These are phyloP conservation scores for Fusarium sp. DNA, from an alignment of 2,329 filamentous ascomycete species.

Conservation along the genomic window DNA sequence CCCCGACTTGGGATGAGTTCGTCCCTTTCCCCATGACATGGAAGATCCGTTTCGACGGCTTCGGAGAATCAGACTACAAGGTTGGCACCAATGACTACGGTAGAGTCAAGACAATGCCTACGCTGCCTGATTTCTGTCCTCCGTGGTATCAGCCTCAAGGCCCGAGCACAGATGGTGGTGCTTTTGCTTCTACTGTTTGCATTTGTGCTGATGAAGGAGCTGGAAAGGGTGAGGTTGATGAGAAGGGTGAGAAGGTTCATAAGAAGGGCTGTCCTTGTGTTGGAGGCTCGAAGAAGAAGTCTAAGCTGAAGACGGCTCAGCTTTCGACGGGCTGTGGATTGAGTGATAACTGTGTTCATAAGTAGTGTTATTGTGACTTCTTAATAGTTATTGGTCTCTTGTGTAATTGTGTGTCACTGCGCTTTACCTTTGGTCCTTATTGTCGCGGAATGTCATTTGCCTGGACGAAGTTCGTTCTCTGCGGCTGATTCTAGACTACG, in stretches of 20 bases:
- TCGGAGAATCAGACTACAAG: neutral
- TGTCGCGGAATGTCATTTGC: too few species aligned
- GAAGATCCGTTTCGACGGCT: constrained; percentile 5
- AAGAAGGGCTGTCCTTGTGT: neutral
- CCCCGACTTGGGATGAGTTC: constrained; percentile 1
- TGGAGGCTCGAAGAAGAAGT: neutral
- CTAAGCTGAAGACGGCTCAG: neutral
- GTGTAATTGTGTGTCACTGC: accelerated
- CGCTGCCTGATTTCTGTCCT: neutral
- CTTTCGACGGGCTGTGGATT: neutral
- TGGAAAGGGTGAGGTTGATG: neutral
- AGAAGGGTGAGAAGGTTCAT: neutral
- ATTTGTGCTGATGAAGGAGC: neutral
- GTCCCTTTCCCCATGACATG: constrained; percentile 8
- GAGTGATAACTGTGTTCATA: neutral
- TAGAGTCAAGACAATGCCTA: neutral
- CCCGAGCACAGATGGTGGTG: neutral
- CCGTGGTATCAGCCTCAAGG: constrained; percentile 9
- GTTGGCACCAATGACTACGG: neutral
- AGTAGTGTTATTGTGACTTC: neutral
- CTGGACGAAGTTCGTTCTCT: too few species aligned
- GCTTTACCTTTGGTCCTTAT: accelerated
- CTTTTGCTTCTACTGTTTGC: neutral
- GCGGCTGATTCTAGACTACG: neutral
- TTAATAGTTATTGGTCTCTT: neutral